Conservation (phyloP, 2,329 filamentous ascomycete genomes). For the Colletotrichum liaoningense region DNA sequence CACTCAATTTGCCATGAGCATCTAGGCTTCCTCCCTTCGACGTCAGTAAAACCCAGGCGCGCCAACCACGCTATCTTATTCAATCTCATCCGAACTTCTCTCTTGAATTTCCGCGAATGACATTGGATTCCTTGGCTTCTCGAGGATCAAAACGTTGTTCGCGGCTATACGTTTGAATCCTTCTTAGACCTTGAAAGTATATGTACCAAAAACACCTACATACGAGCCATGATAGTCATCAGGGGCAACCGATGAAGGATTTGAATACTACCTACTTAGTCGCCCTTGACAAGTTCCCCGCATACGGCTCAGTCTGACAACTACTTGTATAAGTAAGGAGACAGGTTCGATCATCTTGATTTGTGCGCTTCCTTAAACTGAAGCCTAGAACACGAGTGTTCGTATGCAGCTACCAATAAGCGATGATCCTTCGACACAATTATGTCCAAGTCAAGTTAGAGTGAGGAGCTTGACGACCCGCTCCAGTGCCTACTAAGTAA, state of each 20-base stretch:
- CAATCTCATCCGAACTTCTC: background rate
- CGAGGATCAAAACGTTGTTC: background rate
- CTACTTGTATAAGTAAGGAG: background rate
- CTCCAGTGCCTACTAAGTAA: too few species aligned
- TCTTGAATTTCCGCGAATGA: background rate
- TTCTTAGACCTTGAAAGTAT: background rate
- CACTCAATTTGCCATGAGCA: too few species aligned
- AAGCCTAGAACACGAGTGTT: background rate
- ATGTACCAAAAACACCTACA: background rate
- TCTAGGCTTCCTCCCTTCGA: background rate
- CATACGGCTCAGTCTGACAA: background rate
- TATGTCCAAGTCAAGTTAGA: too few species aligned
- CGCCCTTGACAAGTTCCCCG: background rate
- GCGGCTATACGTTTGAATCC: background rate
- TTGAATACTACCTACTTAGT: background rate
- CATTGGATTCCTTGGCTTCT: background rate
- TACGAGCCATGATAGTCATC: background rate
- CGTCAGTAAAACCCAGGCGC: background rate
- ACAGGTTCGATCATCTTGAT: background rate
- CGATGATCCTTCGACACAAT: too few species aligned
- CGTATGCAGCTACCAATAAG: too few species aligned
- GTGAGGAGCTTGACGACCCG: too few species aligned
- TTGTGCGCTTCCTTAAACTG: background rate
- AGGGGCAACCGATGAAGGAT: background rate
- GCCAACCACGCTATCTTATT: background rate